Percentiles rank a stretch among this genome's conserved stretches.
Evolutionary conservation across 1,139 yeast genomes (phyloP).

Genomic region (Geotrichum candidum): DNA sequence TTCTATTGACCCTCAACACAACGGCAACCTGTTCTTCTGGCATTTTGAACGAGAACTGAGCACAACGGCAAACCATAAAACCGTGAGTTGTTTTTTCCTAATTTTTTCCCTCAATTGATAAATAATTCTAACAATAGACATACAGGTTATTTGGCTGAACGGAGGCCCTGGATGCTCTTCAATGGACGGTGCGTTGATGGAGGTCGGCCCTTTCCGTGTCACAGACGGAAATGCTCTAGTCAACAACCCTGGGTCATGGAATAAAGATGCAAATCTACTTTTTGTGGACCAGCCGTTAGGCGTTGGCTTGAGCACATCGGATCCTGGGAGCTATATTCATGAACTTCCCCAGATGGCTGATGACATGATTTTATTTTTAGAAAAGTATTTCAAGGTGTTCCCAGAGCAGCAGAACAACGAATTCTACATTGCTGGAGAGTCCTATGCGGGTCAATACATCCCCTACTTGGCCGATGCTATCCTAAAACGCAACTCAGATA

Average conservation of each 20-base stretch:
- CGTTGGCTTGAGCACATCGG: conserved; percentile 71
- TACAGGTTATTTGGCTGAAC: conserved; percentile 67
- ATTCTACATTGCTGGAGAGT: conserved; percentile 82
- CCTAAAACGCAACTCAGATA: conserved; percentile 42
- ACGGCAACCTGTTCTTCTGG: conserved; percentile 79
- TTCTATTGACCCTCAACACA: conserved; percentile 46
- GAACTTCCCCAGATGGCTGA: conserved; percentile 51
- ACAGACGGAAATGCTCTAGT: conserved; percentile 41
- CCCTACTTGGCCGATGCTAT: conserved; percentile 77
- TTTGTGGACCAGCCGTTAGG: conserved; percentile 95
- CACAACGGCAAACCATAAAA: conserved; percentile 27
- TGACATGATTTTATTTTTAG: conserved; percentile 61
- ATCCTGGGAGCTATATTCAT: conserved; percentile 46
- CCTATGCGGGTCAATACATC: no score
- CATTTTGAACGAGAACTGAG: conserved; percentile 32
- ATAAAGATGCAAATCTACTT: conserved; percentile 65
- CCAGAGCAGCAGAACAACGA: conserved; percentile 66
- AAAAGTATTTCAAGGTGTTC: conserved; percentile 60
- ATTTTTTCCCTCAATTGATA: not conserved
- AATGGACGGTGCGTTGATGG: conserved; percentile 94
- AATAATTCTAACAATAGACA: not conserved
- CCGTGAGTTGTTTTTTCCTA: conserved; percentile 19
- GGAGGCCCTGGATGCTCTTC: conserved; percentile 90
- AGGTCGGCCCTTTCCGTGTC: conserved; percentile 80
- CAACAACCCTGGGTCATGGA: conserved; percentile 77